Conservation (phyloP, 2,329 filamentous ascomycete species). For the Phialophora macrospora region DNA sequence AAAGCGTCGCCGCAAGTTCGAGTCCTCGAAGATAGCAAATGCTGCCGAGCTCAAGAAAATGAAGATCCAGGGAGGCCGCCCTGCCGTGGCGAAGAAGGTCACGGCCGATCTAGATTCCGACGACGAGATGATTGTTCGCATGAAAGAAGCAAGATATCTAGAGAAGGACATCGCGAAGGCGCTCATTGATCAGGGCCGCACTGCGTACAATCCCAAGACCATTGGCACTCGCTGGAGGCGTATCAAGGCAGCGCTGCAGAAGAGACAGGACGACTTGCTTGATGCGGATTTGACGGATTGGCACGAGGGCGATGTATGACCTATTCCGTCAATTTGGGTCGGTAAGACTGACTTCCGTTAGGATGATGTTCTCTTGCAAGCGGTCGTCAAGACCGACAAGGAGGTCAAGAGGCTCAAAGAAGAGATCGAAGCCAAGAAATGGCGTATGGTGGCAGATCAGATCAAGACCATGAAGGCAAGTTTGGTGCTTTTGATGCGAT, state of each 20-base stretch:
- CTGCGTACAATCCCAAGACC: constrained; percentile 53
- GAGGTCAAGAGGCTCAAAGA: constrained; percentile 50
- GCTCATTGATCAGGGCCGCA: constrained; percentile 50
- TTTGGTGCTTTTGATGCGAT: not conserved
- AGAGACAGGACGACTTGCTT: constrained; percentile 52
- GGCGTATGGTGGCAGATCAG: constrained; percentile 50
- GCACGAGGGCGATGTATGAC: constrained; percentile 54
- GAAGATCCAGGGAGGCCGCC: constrained; percentile 49
- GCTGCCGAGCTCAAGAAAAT: constrained; percentile 53
- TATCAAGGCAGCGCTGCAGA: constrained; percentile 50
- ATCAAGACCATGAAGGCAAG: constrained; percentile 47
- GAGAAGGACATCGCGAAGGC: constrained; percentile 53
- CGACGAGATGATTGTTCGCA: constrained; percentile 49
- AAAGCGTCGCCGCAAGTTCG: constrained; percentile 27
- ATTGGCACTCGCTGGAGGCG: constrained; percentile 56
- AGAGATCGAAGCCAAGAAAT: constrained; percentile 51
- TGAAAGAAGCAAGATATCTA: constrained; percentile 43
- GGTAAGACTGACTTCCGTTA: constrained; percentile 37
- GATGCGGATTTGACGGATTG: constrained; percentile 56
- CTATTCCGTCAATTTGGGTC: not conserved
- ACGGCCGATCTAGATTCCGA: constrained; percentile 53
- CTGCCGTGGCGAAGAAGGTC: constrained; percentile 52
- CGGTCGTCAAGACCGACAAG: constrained; percentile 50
- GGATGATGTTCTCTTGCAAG: constrained; percentile 53
- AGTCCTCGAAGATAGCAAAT: constrained; percentile 18